Percentiles rank a stretch among this genome's conserved stretches.
These are phyloP conservation scores for Suhomyces ambrosiae DNA, from an alignment of 1,139 yeast genomes.

Conservation along the genomic window DNA sequence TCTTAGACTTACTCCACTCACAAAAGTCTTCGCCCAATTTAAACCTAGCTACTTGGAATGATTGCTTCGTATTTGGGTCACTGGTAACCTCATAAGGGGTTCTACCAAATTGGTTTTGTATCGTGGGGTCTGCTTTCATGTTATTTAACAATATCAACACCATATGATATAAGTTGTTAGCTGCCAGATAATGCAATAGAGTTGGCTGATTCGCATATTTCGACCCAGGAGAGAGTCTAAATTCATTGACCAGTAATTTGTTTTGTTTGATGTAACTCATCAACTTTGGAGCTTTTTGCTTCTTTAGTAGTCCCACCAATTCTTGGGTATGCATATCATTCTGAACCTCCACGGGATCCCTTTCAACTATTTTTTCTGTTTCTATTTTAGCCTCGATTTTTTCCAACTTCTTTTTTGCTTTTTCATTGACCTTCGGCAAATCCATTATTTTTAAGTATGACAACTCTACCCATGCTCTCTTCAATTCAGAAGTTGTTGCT, in stretches of 20 bases:
- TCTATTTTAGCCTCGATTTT: constrained; percentile 3
- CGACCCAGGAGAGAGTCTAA: constrained; percentile 54
- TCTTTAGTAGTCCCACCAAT: constrained; percentile 59
- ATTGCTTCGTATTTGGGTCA: constrained; percentile 48
- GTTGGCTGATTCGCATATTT: constrained; percentile 67
- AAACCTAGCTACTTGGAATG: constrained; percentile 70
- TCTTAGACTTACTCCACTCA: constrained; percentile 71
- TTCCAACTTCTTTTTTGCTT: constrained; percentile 24
- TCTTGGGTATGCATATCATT: constrained; percentile 53
- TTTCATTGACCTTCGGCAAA: constrained; percentile 52
- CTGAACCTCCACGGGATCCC: constrained; percentile 34
- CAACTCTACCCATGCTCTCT: constrained; percentile 80
- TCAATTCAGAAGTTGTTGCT: constrained; percentile 82
- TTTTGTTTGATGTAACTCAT: constrained; percentile 63
- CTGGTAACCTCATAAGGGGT: constrained; percentile 63
- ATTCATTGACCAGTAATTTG: constrained; percentile 50
- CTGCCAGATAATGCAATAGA: constrained; percentile 75
- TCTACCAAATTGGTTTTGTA: constrained; percentile 54
- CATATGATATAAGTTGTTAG: constrained; percentile 67
- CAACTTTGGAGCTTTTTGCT: constrained; percentile 78
- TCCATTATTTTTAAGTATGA: constrained; percentile 59
- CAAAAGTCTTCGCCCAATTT: constrained; percentile 68
- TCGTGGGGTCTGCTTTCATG: constrained; percentile 71
- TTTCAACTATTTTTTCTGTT: constrained; percentile 14
- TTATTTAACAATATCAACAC: constrained; percentile 64